Conservation (phyloP, 176 grass and related monocot species). For the Puccinellia tenuiflora region DNA sequence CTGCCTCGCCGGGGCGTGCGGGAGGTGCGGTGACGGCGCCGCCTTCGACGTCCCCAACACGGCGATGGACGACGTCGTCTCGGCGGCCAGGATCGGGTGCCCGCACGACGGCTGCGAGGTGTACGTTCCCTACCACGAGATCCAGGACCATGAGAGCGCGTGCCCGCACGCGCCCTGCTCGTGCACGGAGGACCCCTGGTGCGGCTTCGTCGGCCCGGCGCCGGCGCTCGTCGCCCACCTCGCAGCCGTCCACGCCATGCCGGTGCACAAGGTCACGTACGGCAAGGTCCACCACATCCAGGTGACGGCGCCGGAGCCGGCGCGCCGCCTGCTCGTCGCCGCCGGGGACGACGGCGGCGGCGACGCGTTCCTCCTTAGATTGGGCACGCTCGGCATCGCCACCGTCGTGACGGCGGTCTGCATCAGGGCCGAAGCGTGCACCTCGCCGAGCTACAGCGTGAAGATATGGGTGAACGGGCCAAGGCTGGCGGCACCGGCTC, state of each 20-base stretch:
- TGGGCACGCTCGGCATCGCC: background rate
- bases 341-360: background rate
- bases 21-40: background rate
- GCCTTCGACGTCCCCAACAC: background rate
- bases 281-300: background rate
- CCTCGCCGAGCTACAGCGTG: background rate
- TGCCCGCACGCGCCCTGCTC: background rate
- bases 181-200: background rate
- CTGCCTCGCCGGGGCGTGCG: background rate
- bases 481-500: background rate
- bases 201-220: background rate
- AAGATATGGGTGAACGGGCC: background rate
- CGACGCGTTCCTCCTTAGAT: background rate
- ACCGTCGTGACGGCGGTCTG: background rate
- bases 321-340: background rate
- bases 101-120: background rate
- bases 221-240: background rate
- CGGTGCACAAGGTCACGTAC: background rate
- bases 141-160: background rate
- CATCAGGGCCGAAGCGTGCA: background rate
- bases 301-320: background rate
- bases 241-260: background rate
- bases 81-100: background rate
- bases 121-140: background rate
- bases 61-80: background rate